Evolutionary conservation across 495 filamentous ascomycete genomes (phyloP).

Genomic region (Neurospora sp.): DNA sequence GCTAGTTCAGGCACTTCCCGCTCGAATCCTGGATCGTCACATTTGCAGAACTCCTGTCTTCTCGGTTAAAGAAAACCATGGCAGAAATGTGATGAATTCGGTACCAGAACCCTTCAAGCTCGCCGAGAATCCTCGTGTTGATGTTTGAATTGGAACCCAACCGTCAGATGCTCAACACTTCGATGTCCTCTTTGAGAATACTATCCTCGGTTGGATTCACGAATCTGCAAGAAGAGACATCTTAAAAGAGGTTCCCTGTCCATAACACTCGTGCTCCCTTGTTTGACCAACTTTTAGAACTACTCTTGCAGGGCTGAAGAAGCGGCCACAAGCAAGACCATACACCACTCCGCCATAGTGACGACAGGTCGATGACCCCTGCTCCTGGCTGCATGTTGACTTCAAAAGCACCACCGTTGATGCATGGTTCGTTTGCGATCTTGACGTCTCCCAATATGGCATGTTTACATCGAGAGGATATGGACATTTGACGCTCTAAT

Average conservation of each 20-base stretch:
- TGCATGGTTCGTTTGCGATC: neutral
- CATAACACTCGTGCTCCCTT: neutral
- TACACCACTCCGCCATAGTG: neutral
- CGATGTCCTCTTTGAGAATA: neutral
- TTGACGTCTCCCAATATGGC: too few relatives aligned
- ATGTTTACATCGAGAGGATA: too few relatives aligned
- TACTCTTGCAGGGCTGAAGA: neutral
- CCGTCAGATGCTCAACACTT: neutral
- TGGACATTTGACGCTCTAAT: too few relatives aligned
- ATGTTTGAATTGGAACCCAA: neutral
- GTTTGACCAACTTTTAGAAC: too few relatives aligned
- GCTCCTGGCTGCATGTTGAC: neutral
- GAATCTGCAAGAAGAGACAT: neutral
- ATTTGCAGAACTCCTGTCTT: neutral
- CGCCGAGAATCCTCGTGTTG: neutral
- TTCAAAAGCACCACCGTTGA: neutral
- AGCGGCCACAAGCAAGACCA: neutral
- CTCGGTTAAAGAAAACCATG: neutral
- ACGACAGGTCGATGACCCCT: neutral
- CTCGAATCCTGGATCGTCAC: neutral
- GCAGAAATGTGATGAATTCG: neutral
- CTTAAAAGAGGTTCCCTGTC: neutral
- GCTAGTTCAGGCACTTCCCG: neutral
- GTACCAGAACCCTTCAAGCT: neutral
- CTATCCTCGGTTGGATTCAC: neutral